phyloP scores from a whole-genome alignment of 148 eudicot genomes.

The Euryodendron excelsum region DNA sequence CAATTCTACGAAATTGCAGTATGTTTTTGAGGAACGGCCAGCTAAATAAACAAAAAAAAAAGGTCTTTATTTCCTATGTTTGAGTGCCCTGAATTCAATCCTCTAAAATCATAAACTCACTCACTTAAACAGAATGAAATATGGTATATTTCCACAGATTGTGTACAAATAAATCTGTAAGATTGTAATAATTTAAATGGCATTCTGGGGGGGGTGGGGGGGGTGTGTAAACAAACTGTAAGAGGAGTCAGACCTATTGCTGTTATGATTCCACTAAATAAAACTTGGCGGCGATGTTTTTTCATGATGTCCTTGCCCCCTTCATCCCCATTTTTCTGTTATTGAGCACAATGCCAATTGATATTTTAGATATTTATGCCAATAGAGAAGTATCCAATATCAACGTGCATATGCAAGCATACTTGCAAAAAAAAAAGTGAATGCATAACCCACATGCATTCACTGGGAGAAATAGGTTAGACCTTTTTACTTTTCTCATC shows the following conservation, averaged over 20 bases:
- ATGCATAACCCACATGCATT: background rate
- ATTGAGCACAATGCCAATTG: conserved; percentile 32
- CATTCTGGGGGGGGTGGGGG: background rate
- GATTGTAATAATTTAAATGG: background rate
- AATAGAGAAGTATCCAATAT: conserved; percentile 10
- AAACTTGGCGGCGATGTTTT: conserved; percentile 91
- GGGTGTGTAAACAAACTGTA: background rate
- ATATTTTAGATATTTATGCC: conserved; percentile 16
- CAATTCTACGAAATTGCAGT: no score
- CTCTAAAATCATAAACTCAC: background rate
- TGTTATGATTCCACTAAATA: conserved; percentile 92
- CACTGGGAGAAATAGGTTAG: conserved; percentile 13
- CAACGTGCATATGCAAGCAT: conserved; percentile 8
- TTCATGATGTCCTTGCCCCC: conserved; percentile 80
- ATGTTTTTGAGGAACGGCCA: no score
- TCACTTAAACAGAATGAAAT: background rate
- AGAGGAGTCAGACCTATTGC: conserved; percentile 65
- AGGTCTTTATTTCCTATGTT: background rate
- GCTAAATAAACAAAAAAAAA: no score
- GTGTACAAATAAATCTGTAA: background rate
- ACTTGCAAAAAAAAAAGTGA: no score
- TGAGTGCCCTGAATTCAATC: background rate
- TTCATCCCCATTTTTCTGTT: conserved; percentile 49
- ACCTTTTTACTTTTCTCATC: conserved; percentile 77
- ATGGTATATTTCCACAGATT: background rate